These are phyloP conservation scores for Aspergillus sp. DNA, from an alignment of 2,329 filamentous ascomycete genomes.

Conservation along the genomic window DNA sequence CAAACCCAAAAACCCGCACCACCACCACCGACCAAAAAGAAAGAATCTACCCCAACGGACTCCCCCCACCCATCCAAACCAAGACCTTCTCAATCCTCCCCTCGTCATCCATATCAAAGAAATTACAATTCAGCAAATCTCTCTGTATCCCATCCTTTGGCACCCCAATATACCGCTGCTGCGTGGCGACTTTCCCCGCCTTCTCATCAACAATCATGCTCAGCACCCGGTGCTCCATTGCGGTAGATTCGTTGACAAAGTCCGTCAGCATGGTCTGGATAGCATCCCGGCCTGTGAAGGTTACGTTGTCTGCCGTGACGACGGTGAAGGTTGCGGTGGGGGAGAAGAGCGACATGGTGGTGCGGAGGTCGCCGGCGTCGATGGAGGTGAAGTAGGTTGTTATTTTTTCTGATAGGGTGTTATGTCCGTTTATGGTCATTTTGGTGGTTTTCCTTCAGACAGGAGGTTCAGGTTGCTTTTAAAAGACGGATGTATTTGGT, in stretches of 20 bases:
- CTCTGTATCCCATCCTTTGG: neutral
- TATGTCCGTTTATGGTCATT: neutral
- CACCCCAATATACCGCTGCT: slow-evolving; percentile 6
- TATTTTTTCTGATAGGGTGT: neutral
- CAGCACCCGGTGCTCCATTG: slow-evolving; percentile 4
- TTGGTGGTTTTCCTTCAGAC: neutral
- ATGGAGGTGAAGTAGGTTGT: slow-evolving; percentile 5
- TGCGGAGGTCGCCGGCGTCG: neutral
- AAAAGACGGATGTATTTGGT: neutral
- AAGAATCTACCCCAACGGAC: slow-evolving; percentile 1
- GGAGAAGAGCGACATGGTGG: neutral
- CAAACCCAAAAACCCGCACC: too few relatives aligned
- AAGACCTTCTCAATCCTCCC: slow-evolving; percentile 3
- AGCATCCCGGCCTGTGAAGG: neutral
- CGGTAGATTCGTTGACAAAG: neutral
- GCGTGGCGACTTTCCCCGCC: slow-evolving; percentile 5
- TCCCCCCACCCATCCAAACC: slow-evolving; percentile 13
- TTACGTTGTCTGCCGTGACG: slow-evolving; percentile 1
- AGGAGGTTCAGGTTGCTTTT: neutral
- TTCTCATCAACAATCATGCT: slow-evolving; percentile 10
- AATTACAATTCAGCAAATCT: slow-evolving; percentile 13
- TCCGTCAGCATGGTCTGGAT: slow-evolving; percentile 1
- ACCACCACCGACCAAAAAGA: too few relatives aligned
- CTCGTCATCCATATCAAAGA: slow-evolving; percentile 8
- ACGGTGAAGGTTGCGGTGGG: slow-evolving; percentile 11